Conservation (phyloP, 345 rosid species). For the Salix arbutifolia region DNA sequence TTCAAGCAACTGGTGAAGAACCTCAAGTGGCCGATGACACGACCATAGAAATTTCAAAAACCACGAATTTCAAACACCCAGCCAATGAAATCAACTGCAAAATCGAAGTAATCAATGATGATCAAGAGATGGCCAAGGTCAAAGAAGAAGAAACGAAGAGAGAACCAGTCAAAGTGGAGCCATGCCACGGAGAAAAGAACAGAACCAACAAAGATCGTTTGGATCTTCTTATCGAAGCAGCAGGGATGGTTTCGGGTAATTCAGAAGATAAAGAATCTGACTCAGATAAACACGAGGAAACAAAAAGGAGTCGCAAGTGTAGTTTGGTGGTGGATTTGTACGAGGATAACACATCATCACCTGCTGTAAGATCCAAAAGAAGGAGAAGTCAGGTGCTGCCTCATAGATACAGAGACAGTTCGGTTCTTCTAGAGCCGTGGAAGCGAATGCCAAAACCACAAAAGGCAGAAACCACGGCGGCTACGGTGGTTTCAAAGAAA, state of each 20-base stretch:
- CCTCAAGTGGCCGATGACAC: background rate
- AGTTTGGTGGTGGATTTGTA: background rate
- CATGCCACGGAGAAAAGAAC: background rate
- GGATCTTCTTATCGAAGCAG: slow-evolving; percentile 39
- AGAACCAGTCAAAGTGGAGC: slow-evolving; percentile 6
- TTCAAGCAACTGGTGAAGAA: background rate
- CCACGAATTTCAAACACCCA: slow-evolving; percentile 4
- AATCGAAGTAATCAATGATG: slow-evolving; percentile 3
- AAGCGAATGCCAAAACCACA: slow-evolving; percentile 13
- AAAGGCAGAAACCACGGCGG: slow-evolving; percentile 15
- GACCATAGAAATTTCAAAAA: slow-evolving; percentile 10
- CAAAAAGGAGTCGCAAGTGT: background rate
- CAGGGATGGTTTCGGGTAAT: slow-evolving; percentile 27
- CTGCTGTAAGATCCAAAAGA: slow-evolving; percentile 39
- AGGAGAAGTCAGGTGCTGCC: slow-evolving; percentile 44
- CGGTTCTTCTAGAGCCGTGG: slow-evolving; percentile 35
- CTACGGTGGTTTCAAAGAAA: slow-evolving; percentile 9
- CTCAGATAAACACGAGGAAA: background rate
- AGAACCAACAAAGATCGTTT: slow-evolving; percentile 15
- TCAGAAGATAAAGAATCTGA: background rate
- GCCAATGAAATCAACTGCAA: slow-evolving; percentile 19
- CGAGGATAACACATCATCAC: slow-evolving; percentile 13
- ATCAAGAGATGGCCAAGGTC: background rate
- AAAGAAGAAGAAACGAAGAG: slow-evolving; percentile 2
- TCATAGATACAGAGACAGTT: slow-evolving; percentile 38